These are phyloP conservation scores for Trypanosoma boissoni DNA, from an alignment of 208 protist genomes.

Conservation along the genomic window DNA sequence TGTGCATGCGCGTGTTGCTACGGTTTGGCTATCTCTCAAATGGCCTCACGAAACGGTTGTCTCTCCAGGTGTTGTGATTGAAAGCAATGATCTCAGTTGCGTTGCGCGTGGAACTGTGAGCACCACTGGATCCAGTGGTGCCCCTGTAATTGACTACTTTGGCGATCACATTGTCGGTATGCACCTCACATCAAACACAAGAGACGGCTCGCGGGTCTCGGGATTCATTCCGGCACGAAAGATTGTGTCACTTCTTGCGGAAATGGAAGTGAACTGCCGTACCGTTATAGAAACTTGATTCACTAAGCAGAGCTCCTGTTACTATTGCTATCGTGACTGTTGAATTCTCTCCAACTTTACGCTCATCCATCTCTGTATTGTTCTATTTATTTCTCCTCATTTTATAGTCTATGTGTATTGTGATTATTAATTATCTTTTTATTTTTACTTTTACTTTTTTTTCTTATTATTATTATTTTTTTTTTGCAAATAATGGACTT, in stretches of 20 bases:
- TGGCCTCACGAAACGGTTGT: constrained; percentile 72
- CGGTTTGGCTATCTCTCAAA: constrained; percentile 75
- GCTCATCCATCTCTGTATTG: no score
- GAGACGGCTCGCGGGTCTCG: constrained; percentile 72
- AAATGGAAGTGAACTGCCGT: constrained; percentile 63
- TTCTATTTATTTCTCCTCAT: no score
- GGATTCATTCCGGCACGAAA: constrained; percentile 75
- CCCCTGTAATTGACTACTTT: constrained; percentile 77
- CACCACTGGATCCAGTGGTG: constrained; percentile 77
- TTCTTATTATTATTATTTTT: constrained; percentile 8
- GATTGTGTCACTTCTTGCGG: constrained; percentile 60
- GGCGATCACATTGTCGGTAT: constrained; percentile 79
- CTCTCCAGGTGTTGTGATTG: constrained; percentile 76
- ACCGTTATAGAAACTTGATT: not conserved
- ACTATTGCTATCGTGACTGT: no score
- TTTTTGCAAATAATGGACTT: not conserved
- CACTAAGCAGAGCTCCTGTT: no score
- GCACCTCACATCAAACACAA: constrained; percentile 81
- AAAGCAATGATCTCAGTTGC: constrained; percentile 49
- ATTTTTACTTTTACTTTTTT: constrained; percentile 23
- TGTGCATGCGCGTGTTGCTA: constrained; percentile 49
- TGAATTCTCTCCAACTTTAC: no score
- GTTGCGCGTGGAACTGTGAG: constrained; percentile 71
- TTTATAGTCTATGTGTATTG: no score
- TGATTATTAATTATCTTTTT: constrained; percentile 5